These are phyloP conservation scores for Amylocystis lapponica DNA, from an alignment of 768 basidiomycete genomes.

Conservation along the genomic window DNA sequence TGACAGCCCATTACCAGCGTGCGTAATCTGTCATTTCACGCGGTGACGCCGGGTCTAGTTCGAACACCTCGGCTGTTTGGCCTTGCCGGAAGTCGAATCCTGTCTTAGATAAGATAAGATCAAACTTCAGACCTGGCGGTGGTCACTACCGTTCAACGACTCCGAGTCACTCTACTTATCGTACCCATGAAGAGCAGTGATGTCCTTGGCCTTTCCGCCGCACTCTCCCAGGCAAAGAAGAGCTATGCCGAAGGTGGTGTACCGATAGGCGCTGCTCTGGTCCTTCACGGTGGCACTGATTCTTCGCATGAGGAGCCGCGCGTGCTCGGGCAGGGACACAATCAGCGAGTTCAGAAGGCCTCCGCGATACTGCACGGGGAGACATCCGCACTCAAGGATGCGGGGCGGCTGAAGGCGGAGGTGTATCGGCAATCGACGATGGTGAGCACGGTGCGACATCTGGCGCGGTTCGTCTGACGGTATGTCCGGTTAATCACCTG, in stretches of 20 bases:
- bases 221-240: conserved; percentile 37
- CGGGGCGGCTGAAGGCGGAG: conserved; percentile 41
- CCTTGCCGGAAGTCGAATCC: too few relatives aligned
- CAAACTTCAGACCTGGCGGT: too few relatives aligned
- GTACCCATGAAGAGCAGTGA: conserved; percentile 1
- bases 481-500: background rate
- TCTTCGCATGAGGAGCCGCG: conserved; percentile 1
- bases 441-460: conserved; percentile 26
- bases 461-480: background rate
- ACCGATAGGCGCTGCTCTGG: conserved; percentile 55
- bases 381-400: conserved; percentile 45
- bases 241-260: conserved; percentile 50
- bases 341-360: conserved; percentile 38
- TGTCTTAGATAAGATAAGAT: too few relatives aligned
- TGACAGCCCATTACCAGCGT: too few relatives aligned
- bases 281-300: conserved; percentile 16
- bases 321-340: conserved; percentile 39
- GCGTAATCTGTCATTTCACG: too few relatives aligned
- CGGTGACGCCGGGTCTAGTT: too few relatives aligned
- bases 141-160: too few relatives aligned
- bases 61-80: too few relatives aligned
- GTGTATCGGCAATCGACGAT: conserved; percentile 45
- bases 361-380: conserved; percentile 43
- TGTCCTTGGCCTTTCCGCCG: conserved; percentile 26
- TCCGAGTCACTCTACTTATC: too few relatives aligned